Percentiles rank a stretch among this genome's conserved stretches.
Conservation (phyloP, 345 rosid species). For the Salix suchowensis region DNA sequence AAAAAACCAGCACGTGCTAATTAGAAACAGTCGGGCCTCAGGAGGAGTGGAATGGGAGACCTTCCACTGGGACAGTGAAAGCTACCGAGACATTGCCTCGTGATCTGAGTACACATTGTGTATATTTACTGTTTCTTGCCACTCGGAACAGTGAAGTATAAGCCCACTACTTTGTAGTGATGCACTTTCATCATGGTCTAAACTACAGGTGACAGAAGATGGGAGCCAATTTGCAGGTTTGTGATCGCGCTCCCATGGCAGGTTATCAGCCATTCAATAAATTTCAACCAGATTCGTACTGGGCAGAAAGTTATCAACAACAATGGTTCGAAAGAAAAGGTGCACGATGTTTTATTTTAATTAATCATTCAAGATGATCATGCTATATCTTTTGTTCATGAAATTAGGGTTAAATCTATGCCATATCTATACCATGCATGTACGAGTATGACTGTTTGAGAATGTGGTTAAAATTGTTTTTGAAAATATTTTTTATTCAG, state of each 20-base stretch:
- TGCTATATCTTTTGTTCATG: too few relatives aligned
- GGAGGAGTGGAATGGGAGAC: not conserved
- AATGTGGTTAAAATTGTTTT: too few relatives aligned
- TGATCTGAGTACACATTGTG: not conserved
- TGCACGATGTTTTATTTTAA: too few relatives aligned
- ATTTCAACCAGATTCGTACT: not conserved
- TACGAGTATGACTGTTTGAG: too few relatives aligned
- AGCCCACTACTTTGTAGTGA: not conserved
- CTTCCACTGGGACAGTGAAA: not conserved
- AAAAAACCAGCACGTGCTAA: not conserved
- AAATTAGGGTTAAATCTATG: too few relatives aligned
- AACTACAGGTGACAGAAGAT: not conserved
- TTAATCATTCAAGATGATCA: too few relatives aligned
- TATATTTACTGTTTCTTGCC: not conserved
- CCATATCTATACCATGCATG: too few relatives aligned
- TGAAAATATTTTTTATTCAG: too few relatives aligned
- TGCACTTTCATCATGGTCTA: not conserved
- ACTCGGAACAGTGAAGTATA: not conserved
- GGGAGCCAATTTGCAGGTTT: not conserved
- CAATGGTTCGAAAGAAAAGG: too few relatives aligned
- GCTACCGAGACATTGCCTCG: not conserved
- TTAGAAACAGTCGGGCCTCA: not conserved
- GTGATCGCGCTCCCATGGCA: not conserved
- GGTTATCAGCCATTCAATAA: not conserved
- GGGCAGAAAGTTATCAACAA: not conserved